These are phyloP conservation scores for Rhodotorula sp. DNA, from an alignment of 1,284 basidiomycete genomes.

Conservation along the genomic window DNA sequence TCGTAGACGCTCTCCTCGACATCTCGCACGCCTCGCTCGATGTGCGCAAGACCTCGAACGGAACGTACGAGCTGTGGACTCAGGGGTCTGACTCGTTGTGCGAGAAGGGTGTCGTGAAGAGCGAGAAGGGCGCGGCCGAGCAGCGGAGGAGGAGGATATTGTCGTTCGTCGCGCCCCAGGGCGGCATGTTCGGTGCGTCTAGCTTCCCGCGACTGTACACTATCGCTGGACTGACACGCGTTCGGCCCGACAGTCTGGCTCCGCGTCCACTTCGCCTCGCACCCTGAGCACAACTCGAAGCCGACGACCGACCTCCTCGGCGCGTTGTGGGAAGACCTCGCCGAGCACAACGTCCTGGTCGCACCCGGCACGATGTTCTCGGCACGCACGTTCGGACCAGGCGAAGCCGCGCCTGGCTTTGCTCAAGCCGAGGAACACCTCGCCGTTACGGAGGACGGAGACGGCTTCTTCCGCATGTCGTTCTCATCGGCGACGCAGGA, in stretches of 20 bases:
- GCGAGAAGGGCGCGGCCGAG: constrained; percentile 9
- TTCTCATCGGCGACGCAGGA: constrained; percentile 59
- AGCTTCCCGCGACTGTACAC: background rate
- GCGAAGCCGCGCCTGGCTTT: background rate
- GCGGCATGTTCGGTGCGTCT: constrained; percentile 43
- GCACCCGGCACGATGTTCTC: constrained; percentile 63
- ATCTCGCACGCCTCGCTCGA: constrained; percentile 30
- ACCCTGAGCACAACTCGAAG: constrained; percentile 57
- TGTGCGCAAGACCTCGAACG: constrained; percentile 2
- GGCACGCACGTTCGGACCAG: constrained; percentile 41
- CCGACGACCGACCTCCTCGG: constrained; percentile 53
- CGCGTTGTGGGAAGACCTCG: constrained; percentile 59
- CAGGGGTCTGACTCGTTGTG: background rate
- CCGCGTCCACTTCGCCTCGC: constrained; percentile 62
- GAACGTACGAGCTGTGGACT: background rate
- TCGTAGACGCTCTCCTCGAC: constrained; percentile 57
- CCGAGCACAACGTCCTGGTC: constrained; percentile 62
- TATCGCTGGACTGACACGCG: background rate
- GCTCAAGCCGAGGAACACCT: background rate
- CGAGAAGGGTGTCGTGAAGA: background rate
- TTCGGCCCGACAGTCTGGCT: constrained; percentile 56
- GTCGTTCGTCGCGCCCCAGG: constrained; percentile 41
- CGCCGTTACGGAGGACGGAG: constrained; percentile 42
- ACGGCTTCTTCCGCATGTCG: constrained; percentile 62
- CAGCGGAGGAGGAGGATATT: constrained; percentile 25